Evolutionary conservation across 352 stramenopile genomes (phyloP).

Genomic region (Pythium biforme): DNA sequence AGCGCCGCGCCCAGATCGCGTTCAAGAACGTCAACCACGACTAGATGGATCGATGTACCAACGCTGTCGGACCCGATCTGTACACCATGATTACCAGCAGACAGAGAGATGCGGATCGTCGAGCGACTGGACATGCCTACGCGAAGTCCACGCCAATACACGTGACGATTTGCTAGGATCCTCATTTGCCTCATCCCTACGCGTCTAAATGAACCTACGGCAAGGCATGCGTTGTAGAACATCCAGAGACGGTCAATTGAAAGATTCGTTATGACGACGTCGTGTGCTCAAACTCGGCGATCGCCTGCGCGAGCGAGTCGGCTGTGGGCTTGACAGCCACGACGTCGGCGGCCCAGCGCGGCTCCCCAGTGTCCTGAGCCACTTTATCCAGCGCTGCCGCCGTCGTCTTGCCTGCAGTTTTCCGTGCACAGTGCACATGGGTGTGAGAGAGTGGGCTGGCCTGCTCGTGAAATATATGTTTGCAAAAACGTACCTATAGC

Average conservation of each 20-base stretch:
- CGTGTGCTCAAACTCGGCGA: constrained; percentile 40
- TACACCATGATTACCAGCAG: background rate
- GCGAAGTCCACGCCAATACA: too few relatives aligned
- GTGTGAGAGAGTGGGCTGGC: background rate
- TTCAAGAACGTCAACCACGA: constrained; percentile 51
- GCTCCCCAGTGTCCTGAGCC: constrained; percentile 34
- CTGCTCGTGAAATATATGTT: too few relatives aligned
- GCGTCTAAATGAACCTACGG: too few relatives aligned
- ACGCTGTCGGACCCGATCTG: too few relatives aligned
- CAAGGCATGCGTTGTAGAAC: too few relatives aligned
- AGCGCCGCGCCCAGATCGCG: constrained; percentile 47
- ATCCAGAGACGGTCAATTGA: too few relatives aligned
- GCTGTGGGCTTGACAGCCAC: constrained; percentile 53
- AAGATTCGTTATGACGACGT: background rate
- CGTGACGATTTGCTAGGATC: too few relatives aligned
- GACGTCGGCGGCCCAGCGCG: constrained; percentile 54
- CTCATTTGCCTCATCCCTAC: too few relatives aligned
- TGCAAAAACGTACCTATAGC: constrained; percentile 75
- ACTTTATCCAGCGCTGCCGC: constrained; percentile 47
- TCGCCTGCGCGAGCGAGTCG: constrained; percentile 49
- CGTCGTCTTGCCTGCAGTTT: constrained; percentile 61
- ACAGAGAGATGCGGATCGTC: too few relatives aligned
- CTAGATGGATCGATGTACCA: constrained; percentile 34
- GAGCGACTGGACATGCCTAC: too few relatives aligned
- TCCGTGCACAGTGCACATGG: background rate